A percentile compares a stretch with the other conserved stretches of the same genome.
Conservation (phyloP, 2,329 filamentous ascomycete genomes). For the Rhynchosporium graminicola region DNA sequence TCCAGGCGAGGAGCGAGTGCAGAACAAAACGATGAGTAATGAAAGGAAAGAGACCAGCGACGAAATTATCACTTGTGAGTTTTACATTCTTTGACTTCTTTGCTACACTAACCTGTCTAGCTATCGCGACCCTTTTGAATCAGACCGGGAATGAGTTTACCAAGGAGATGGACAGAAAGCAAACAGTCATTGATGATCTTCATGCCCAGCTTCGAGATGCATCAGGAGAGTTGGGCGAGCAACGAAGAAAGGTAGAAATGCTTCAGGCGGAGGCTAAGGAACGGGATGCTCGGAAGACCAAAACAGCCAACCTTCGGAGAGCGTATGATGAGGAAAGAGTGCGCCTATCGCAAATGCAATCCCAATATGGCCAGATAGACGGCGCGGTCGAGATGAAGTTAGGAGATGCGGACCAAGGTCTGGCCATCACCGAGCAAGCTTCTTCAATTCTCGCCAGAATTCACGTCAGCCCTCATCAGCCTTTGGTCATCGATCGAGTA, state of each 20-base stretch:
- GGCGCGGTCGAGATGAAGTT: conserved; percentile 55
- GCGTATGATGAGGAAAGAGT: conserved; percentile 71
- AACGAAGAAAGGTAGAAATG: conserved; percentile 71
- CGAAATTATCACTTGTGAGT: conserved; percentile 77
- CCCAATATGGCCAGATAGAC: conserved; percentile 49
- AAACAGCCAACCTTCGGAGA: conserved; percentile 74
- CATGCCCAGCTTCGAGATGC: conserved; percentile 80
- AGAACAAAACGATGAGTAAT: conserved; percentile 51
- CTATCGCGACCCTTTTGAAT: conserved; percentile 79
- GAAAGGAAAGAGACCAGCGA: conserved; percentile 72
- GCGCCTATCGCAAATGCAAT: conserved; percentile 50
- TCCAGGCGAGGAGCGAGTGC: conserved; percentile 46
- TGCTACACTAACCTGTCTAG: conserved; percentile 49
- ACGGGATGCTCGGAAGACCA: conserved; percentile 64
- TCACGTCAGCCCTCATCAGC: conserved; percentile 39
- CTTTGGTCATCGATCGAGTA: conserved; percentile 47
- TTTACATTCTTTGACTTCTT: neutral
- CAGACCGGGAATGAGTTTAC: conserved; percentile 80
- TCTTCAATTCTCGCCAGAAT: conserved; percentile 36
- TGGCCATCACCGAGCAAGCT: conserved; percentile 33
- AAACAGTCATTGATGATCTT: conserved; percentile 77
- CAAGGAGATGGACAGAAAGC: conserved; percentile 78
- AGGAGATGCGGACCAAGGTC: conserved; percentile 41
- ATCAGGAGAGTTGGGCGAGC: conserved; percentile 75
- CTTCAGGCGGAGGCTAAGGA: conserved; percentile 66